Evolutionary conservation across 345 rosid genomes (phyloP).

Genomic region (Boechera divaricarpa): DNA sequence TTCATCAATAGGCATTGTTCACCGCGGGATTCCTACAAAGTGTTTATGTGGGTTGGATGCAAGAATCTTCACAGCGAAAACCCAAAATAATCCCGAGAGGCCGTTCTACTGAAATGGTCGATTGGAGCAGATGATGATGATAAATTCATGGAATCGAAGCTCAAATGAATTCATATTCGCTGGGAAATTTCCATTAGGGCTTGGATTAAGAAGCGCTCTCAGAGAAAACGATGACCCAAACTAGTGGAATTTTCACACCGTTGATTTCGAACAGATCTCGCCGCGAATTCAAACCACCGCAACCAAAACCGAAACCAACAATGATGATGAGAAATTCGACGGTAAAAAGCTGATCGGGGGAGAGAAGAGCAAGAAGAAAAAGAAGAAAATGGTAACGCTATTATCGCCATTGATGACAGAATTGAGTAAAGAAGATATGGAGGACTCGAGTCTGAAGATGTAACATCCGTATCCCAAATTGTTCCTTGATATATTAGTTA

Average conservation of each 20-base stretch:
- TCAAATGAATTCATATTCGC: constrained; percentile 46
- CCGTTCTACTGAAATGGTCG: not conserved
- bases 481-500: too few relatives aligned
- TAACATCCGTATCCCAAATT: too few relatives aligned
- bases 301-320: not conserved
- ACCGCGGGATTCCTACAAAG: too few relatives aligned
- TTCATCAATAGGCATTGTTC: too few relatives aligned
- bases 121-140: constrained; percentile 38
- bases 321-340: not conserved
- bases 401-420: constrained; percentile 8
- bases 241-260: constrained; percentile 57
- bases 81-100: too few relatives aligned
- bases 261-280: constrained; percentile 74
- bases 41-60: too few relatives aligned
- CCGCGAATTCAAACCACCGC: constrained; percentile 49
- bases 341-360: constrained; percentile 26
- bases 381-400: constrained; percentile 52
- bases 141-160: constrained; percentile 49
- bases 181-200: constrained; percentile 41
- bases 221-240: constrained; percentile 53
- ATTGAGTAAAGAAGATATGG: constrained; percentile 37
- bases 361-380: constrained; percentile 44
- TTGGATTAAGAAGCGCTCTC: constrained; percentile 37
- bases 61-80: too few relatives aligned
- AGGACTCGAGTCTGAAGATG: not conserved